These are phyloP conservation scores for Tricholoma sp. DNA, from an alignment of 768 basidiomycete species.

Conservation along the genomic window DNA sequence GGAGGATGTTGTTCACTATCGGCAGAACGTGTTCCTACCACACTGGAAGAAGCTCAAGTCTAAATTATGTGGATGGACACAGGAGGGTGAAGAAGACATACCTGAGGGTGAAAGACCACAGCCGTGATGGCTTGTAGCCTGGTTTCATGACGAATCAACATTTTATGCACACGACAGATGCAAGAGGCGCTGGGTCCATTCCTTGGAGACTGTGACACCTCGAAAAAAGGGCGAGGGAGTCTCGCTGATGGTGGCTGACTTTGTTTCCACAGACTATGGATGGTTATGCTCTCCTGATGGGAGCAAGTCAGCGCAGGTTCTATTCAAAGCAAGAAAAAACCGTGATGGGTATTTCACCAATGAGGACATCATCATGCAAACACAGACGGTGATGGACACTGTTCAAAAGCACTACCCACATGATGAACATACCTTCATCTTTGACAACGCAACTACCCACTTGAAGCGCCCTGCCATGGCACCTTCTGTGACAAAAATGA, in stretches of 20 bases:
- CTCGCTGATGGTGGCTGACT: constrained; percentile 31
- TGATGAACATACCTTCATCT: too few relatives aligned
- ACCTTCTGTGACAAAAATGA: constrained; percentile 4
- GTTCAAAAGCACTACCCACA: constrained; percentile 17
- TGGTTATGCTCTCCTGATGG: constrained; percentile 22
- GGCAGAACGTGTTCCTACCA: constrained; percentile 20
- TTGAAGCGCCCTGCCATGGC: constrained; percentile 11
- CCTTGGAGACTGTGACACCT: constrained; percentile 4
- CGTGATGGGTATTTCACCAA: too few relatives aligned
- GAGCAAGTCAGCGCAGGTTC: constrained; percentile 9
- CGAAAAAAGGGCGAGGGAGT: constrained; percentile 23
- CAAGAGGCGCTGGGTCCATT: constrained; percentile 19
- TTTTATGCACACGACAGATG: constrained; percentile 27
- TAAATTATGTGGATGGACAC: constrained; percentile 11
- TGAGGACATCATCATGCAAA: constrained; percentile 20
- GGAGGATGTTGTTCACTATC: constrained; percentile 28
- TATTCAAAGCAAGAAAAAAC: constrained; percentile 22
- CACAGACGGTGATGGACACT: constrained; percentile 20
- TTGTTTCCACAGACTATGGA: constrained; percentile 27
- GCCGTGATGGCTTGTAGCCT: constrained; percentile 13
- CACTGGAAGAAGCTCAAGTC: too few relatives aligned
- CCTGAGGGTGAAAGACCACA: not conserved
- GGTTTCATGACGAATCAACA: constrained; percentile 26
- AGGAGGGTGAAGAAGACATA: constrained; percentile 5
- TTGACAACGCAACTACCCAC: constrained; percentile 25